Conservation (phyloP, 768 basidiomycete genomes). For the Cantharellus anzutake region DNA sequence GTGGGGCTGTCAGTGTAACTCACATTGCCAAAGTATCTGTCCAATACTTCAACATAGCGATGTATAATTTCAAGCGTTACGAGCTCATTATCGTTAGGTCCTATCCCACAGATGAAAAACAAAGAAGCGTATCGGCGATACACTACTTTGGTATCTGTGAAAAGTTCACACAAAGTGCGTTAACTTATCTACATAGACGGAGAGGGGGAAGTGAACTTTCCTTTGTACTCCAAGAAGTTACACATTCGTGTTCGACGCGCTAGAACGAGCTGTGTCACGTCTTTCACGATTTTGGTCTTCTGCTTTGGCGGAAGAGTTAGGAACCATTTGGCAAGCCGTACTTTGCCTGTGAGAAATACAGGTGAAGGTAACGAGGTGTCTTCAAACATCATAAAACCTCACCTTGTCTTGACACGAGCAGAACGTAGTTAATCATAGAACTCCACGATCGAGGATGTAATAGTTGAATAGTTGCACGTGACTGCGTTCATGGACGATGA, state of each 20-base stretch:
- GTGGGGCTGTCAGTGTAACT: slow-evolving; percentile 14
- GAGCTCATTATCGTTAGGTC: slow-evolving; percentile 26
- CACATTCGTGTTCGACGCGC: slow-evolving; percentile 81
- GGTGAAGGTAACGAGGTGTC: neutral
- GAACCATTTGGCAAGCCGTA: slow-evolving; percentile 94
- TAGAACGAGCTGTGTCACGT: slow-evolving; percentile 83
- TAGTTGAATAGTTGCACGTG: no score
- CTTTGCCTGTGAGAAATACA: slow-evolving; percentile 41
- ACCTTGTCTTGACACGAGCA: slow-evolving; percentile 88
- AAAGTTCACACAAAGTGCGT: neutral
- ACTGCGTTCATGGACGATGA: neutral
- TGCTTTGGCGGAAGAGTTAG: slow-evolving; percentile 59
- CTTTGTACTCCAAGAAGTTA: slow-evolving; percentile 94
- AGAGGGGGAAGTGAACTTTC: slow-evolving; percentile 23
- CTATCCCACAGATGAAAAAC: slow-evolving; percentile 29
- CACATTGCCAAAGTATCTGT: slow-evolving; percentile 64
- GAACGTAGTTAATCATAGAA: slow-evolving; percentile 75
- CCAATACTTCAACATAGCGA: slow-evolving; percentile 25
- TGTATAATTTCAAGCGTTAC: slow-evolving; percentile 29
- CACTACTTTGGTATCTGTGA: slow-evolving; percentile 26
- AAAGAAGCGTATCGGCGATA: slow-evolving; percentile 29
- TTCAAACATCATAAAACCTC: slow-evolving; percentile 5
- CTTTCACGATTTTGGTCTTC: slow-evolving; percentile 85
- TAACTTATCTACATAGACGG: neutral
- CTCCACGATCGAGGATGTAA: no score